Conservation (phyloP, 345 rosid genomes). For the Anacardium occidentale region DNA sequence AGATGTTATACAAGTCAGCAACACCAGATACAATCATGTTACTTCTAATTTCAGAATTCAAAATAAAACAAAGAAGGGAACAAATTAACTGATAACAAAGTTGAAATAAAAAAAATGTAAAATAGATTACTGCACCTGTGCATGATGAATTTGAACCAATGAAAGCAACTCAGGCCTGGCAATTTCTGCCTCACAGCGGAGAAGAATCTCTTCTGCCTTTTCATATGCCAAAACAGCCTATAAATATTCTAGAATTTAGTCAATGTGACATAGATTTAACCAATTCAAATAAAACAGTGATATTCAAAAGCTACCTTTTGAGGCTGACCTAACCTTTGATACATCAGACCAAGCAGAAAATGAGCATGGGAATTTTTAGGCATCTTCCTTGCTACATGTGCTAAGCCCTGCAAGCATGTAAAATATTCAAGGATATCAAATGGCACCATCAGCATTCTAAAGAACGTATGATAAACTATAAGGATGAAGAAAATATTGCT, state of each 20-base stretch:
- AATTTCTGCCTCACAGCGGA: slow-evolving; percentile 73
- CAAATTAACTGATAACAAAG: not conserved
- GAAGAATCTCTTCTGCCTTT: slow-evolving; percentile 88
- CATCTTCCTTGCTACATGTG: slow-evolving; percentile 93
- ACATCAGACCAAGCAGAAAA: slow-evolving; percentile 93
- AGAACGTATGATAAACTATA: not conserved
- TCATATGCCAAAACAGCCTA: slow-evolving; percentile 87
- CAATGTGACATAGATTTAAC: slow-evolving; percentile 10
- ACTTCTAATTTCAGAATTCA: not conserved
- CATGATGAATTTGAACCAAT: slow-evolving; percentile 89
- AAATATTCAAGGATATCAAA: not conserved
- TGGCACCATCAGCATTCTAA: not conserved
- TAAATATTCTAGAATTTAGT: slow-evolving; percentile 18
- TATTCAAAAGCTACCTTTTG: slow-evolving; percentile 61
- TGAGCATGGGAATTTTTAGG: slow-evolving; percentile 96
- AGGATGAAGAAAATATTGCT: not conserved
- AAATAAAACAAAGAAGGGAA: not conserved
- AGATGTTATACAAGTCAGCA: slow-evolving; percentile 17
- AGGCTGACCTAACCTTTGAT: slow-evolving; percentile 86
- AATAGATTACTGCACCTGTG: slow-evolving; percentile 62
- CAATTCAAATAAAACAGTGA: not conserved
- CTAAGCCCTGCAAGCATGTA: slow-evolving; percentile 64
- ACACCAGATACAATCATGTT: not conserved
- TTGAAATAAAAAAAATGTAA: not conserved
- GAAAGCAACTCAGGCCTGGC: slow-evolving; percentile 92